Evolutionary conservation across 345 rosid genomes (phyloP).

Genomic region (Lagerstroemia speciosa): DNA sequence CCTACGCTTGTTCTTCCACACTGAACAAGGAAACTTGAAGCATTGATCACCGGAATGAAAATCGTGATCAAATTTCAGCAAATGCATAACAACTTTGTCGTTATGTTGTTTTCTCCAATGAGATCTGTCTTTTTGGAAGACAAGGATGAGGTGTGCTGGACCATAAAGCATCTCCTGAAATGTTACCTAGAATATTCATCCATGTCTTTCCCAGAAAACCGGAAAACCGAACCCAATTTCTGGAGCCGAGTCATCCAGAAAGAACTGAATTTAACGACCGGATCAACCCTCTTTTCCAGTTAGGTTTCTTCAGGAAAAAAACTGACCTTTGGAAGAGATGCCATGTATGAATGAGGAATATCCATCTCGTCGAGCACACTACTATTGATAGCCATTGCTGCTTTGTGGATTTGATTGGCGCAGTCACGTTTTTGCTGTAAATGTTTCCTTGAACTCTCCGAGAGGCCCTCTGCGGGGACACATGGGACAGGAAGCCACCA

Average conservation of each 20-base stretch:
- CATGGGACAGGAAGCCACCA: conserved; percentile 58
- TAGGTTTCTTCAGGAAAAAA: neutral
- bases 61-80: neutral
- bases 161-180: too few relatives aligned
- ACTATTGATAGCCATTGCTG: conserved; percentile 51
- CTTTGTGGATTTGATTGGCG: conserved; percentile 43
- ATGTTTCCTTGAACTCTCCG: conserved; percentile 32
- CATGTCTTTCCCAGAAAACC: too few relatives aligned
- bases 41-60: neutral
- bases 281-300: neutral
- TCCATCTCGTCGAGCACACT: conserved; percentile 50
- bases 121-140: too few relatives aligned
- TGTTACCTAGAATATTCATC: too few relatives aligned
- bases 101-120: neutral
- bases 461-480: conserved; percentile 34
- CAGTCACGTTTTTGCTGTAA: conserved; percentile 42
- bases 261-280: too few relatives aligned
- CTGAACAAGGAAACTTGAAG: neutral
- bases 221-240: too few relatives aligned
- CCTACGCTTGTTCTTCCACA: conserved; percentile 12
- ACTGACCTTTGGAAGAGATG: conserved; percentile 46
- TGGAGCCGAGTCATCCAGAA: too few relatives aligned
- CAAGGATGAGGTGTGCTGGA: too few relatives aligned
- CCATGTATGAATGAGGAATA: conserved; percentile 38
- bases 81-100: neutral